Evolutionary conservation across 352 stramenopile genomes (phyloP).

Genomic region (Phytophthora foliorum): DNA sequence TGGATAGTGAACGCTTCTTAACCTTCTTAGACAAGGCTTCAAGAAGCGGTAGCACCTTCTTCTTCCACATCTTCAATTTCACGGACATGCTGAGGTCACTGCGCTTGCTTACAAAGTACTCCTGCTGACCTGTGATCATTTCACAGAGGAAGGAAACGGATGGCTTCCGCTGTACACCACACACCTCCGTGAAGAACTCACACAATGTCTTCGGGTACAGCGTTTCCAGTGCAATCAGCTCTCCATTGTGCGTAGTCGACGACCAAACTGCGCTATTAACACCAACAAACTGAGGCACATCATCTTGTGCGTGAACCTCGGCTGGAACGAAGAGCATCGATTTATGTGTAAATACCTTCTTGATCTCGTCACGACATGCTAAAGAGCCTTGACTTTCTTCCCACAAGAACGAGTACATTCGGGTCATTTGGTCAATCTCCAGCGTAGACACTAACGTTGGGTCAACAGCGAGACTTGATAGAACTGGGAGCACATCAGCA

Average conservation of each 20-base stretch:
- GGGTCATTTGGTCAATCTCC: slow-evolving; percentile 31
- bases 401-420: slow-evolving; percentile 57
- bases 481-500: slow-evolving; percentile 53
- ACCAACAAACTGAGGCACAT: slow-evolving; percentile 27
- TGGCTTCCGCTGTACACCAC: slow-evolving; percentile 69
- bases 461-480: slow-evolving; percentile 42
- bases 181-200: slow-evolving; percentile 74
- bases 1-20: slow-evolving; percentile 52
- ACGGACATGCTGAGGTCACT: slow-evolving; percentile 8
- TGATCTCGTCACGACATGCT: slow-evolving; percentile 27
- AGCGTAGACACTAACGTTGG: slow-evolving; percentile 20
- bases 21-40: slow-evolving; percentile 50
- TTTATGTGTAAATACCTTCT: slow-evolving; percentile 37
- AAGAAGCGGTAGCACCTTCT: slow-evolving; percentile 54
- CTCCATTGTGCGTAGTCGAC: slow-evolving; percentile 39
- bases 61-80: slow-evolving; percentile 47
- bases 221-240: slow-evolving; percentile 50
- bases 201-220: slow-evolving; percentile 64
- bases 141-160: slow-evolving; percentile 59
- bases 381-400: slow-evolving; percentile 45
- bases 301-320: neutral
- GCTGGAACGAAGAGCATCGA: slow-evolving; percentile 39
- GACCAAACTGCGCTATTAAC: slow-evolving; percentile 57
- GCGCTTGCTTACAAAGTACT: neutral
- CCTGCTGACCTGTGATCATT: slow-evolving; percentile 31